Evolutionary conservation across 768 basidiomycete species (phyloP).

Genomic region (Rhizopogon salebrosus): DNA sequence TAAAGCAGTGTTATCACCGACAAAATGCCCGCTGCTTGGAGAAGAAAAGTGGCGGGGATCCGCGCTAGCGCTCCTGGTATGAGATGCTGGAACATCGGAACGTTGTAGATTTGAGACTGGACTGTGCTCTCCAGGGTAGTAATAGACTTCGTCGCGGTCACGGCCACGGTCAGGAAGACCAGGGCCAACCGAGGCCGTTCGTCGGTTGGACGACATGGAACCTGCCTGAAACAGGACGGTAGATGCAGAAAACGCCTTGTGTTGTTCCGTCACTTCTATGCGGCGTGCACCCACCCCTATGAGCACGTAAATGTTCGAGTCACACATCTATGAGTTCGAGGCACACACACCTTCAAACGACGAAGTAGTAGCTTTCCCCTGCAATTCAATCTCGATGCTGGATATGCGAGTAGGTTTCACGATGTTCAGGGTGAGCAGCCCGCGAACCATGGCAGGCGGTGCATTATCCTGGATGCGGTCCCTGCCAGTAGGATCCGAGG

Average conservation of each 20-base stretch:
- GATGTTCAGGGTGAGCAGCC: conserved; percentile 57
- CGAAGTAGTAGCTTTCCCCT: conserved; percentile 60
- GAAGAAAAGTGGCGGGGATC: not conserved
- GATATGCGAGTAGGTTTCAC: conserved; percentile 81
- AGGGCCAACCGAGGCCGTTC: conserved; percentile 19
- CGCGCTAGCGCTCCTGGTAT: conserved; percentile 1
- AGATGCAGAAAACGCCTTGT: conserved; percentile 64
- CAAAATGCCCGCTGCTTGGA: not conserved
- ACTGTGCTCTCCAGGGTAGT: not conserved
- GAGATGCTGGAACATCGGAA: not conserved
- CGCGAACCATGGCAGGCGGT: conserved; percentile 60
- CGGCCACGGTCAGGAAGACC: conserved; percentile 8
- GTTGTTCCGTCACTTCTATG: conserved; percentile 72
- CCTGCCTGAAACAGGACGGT: conserved; percentile 74
- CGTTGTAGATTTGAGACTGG: not conserved
- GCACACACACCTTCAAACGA: conserved; percentile 81
- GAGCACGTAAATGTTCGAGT: not conserved
- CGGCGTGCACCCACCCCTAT: conserved; percentile 63
- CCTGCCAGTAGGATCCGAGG: conserved; percentile 42
- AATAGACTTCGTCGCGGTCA: not conserved
- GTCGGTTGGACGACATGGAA: conserved; percentile 24
- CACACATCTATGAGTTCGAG: conserved; percentile 10
- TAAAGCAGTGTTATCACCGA: not conserved
- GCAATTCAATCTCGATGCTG: conserved; percentile 76
- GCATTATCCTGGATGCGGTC: conserved; percentile 32